These are phyloP conservation scores for Gelatoporia subvermispora DNA, from an alignment of 768 basidiomycete species.

Conservation along the genomic window DNA sequence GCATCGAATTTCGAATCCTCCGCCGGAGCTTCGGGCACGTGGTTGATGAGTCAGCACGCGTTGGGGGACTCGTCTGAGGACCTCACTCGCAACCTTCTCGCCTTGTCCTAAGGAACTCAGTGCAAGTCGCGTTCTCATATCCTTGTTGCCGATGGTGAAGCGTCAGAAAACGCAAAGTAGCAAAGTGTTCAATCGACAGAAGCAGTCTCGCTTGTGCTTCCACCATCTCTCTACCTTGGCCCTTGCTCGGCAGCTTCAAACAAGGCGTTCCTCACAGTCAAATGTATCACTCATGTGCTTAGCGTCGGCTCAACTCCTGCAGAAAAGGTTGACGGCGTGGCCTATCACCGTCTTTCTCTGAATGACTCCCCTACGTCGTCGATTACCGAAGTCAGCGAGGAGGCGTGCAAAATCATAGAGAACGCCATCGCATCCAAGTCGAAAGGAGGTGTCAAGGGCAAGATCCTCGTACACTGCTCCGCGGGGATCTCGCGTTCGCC, in stretches of 20 bases:
- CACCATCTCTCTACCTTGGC: slow-evolving; percentile 24
- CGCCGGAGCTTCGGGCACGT: too few species aligned
- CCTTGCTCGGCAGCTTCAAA: slow-evolving; percentile 37
- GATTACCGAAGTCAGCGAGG: slow-evolving; percentile 29
- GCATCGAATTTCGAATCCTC: too few species aligned
- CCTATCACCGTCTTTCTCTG: slow-evolving; percentile 36
- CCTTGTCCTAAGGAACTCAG: too few species aligned
- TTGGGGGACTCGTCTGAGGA: too few species aligned
- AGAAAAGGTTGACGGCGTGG: slow-evolving; percentile 23
- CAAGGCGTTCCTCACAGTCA: slow-evolving; percentile 26
- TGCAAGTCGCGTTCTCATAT: too few species aligned
- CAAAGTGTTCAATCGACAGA: neutral
- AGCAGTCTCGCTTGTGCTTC: neutral
- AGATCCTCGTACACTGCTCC: slow-evolving; percentile 39
- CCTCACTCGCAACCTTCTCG: too few species aligned
- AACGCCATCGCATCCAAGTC: slow-evolving; percentile 1
- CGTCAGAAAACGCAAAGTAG: too few species aligned
- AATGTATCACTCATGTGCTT: slow-evolving; percentile 35
- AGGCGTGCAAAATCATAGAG: slow-evolving; percentile 5
- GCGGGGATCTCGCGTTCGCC: slow-evolving; percentile 45
- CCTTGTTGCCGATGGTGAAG: too few species aligned
- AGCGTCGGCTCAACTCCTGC: slow-evolving; percentile 35
- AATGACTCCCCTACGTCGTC: slow-evolving; percentile 29
- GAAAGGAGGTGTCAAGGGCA: slow-evolving; percentile 11
- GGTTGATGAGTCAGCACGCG: too few species aligned